Base-by-base conservation (phyloP, 495 filamentous ascomycete genomes). In the Baudoinia panamericana region DNA sequence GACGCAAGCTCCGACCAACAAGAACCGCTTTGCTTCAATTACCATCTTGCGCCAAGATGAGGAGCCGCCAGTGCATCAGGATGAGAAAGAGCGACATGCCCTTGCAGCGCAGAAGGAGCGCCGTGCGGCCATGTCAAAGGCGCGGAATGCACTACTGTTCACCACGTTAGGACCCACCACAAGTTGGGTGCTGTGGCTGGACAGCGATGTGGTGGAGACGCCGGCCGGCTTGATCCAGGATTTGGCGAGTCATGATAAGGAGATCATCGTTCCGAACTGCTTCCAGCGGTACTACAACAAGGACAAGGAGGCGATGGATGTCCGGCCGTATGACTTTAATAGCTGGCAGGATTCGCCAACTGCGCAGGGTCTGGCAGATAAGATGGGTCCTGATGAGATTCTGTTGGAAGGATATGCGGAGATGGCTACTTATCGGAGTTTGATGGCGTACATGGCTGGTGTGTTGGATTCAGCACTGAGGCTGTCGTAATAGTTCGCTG, bases 31-130 rank as follows among this genome's bases (percentile, higher is more conserved):
- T 64, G 78, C 82, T 41, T 82, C 79, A 56, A 77, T 97, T 52
- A 86, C 84, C 43, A 96, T 97, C 56, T 71, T 95, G 36, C 73
- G 90, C 21, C 90, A 97, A 61, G 90, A 97, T 64, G 93, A 93
- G 36, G 86, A 95, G 26, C 76, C 82, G 5, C 80, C 87, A 0
- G 56, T 93, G 7, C 82, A 83, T 3, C 90, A 97, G 60, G 74
- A 73, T 42, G 90, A 97, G 57, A 68, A 75, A 24, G 88, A 94
- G 54, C 71, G 90, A 17, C 90, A 97, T 59, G 88, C 90, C 52
- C 71, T 93, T 56, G 60, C 72, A 35, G 85, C 90, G 49, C 90
- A 97, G 59, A 93, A 90, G 57, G 66, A 63, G 22, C 76, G 90
- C 1, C 75, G 90, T 26, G 80, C 84, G 33, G 81, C 83, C 11